These are phyloP conservation scores for Russula ochroleuca DNA, from an alignment of 768 basidiomycete genomes.

Conservation along the genomic window DNA sequence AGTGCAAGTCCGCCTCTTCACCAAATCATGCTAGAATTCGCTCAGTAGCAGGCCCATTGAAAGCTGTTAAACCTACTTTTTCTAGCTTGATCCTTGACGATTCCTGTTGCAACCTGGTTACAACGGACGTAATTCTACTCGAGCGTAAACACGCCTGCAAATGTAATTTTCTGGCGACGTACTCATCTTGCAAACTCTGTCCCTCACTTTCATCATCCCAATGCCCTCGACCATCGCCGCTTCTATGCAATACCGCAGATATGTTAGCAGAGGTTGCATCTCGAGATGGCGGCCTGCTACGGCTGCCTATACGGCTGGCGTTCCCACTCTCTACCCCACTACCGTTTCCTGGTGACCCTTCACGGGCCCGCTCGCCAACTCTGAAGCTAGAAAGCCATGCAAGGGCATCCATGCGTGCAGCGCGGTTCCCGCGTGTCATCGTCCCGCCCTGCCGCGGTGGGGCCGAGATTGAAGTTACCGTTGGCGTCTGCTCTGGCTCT, in stretches of 20 bases:
- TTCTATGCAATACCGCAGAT: constrained; percentile 30
- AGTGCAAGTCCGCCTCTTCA: constrained; percentile 74
- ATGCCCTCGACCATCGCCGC: constrained; percentile 47
- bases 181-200: constrained; percentile 73
- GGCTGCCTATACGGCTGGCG: constrained; percentile 46
- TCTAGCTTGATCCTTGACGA: constrained; percentile 78
- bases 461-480: constrained; percentile 20
- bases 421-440: constrained; percentile 47
- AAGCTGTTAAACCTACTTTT: constrained; percentile 47
- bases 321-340: constrained; percentile 48
- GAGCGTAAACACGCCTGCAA: not conserved
- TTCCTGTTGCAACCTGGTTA: constrained; percentile 50
- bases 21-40: constrained; percentile 52
- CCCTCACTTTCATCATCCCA: constrained; percentile 36
- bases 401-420: constrained; percentile 57
- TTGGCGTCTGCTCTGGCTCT: constrained; percentile 29
- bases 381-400: constrained; percentile 73
- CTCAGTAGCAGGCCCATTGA: not conserved
- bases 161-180: constrained; percentile 30
- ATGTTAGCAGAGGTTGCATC: constrained; percentile 13
- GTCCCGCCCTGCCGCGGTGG: constrained; percentile 32
- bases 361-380: constrained; percentile 47
- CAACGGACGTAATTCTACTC: constrained; percentile 66
- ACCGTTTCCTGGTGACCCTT: constrained; percentile 53
- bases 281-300: constrained; percentile 31